Conservation (phyloP, 805 yeast species). For the Sugiyamaella smithiae region DNA sequence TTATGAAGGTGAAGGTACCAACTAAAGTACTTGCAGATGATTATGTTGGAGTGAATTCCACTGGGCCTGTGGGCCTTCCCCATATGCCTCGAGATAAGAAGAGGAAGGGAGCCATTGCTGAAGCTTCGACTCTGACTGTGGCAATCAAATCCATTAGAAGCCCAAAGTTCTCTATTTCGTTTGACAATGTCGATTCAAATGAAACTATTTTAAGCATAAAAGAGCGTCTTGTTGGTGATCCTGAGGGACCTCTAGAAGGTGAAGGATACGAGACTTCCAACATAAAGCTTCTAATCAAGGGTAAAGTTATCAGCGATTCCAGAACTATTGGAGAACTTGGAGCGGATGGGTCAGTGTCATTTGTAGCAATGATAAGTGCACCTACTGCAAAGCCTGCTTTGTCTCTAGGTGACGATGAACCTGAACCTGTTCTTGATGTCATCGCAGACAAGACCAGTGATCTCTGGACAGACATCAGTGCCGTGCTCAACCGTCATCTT, state of each 20-base stretch:
- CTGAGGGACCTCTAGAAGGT: conserved; percentile 25
- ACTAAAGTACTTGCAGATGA: conserved; percentile 12
- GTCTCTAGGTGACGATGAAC: background rate
- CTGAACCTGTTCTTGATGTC: background rate
- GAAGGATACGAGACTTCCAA: conserved; percentile 23
- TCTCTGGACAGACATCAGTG: conserved; percentile 14
- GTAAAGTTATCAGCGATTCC: conserved; percentile 59
- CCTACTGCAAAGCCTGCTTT: background rate
- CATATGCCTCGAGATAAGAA: conserved; percentile 17
- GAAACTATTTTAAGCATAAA: conserved; percentile 30
- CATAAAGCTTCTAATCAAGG: conserved; percentile 54
- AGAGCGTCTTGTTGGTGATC: conserved; percentile 31
- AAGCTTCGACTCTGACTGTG: conserved; percentile 24
- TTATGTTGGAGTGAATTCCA: conserved; percentile 9
- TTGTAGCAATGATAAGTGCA: conserved; percentile 44
- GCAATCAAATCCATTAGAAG: conserved; percentile 65
- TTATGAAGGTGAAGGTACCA: conserved; percentile 13
- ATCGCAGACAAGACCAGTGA: background rate
- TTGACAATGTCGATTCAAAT: conserved; percentile 23
- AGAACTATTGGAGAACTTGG: conserved; percentile 36
- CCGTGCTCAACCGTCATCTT: conserved; percentile 2
- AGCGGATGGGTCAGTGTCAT: conserved; percentile 33
- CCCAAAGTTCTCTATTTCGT: conserved; percentile 56
- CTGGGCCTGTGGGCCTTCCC: conserved; percentile 13
- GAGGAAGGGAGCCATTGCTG: conserved; percentile 9